These are phyloP conservation scores for Amyloporia xantha DNA, from an alignment of 768 basidiomycete genomes.

Conservation along the genomic window DNA sequence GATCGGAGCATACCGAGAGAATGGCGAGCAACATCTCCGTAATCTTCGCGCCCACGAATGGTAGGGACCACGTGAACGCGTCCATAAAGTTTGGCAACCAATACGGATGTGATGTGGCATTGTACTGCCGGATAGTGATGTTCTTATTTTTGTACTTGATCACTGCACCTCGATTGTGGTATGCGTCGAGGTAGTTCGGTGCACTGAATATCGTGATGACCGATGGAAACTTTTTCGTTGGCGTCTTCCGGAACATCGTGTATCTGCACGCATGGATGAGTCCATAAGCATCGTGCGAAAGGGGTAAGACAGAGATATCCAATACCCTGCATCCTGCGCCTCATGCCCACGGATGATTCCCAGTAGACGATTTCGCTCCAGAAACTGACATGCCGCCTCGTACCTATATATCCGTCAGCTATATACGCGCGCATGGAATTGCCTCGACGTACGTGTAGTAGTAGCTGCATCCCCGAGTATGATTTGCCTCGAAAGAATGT, in stretches of 20 bases:
- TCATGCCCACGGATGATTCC: conserved; percentile 95
- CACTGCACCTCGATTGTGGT: conserved; percentile 94
- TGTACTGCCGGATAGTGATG: conserved; percentile 73
- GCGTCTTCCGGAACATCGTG: conserved; percentile 93
- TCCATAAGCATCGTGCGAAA: not conserved
- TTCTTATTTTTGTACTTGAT: conserved; percentile 97
- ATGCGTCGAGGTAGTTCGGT: conserved; percentile 94
- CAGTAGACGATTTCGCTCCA: conserved; percentile 86
- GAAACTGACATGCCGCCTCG: conserved; percentile 86
- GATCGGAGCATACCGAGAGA: conserved; percentile 91
- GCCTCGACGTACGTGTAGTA: conserved; percentile 76
- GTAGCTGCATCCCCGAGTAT: conserved; percentile 84
- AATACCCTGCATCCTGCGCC: conserved; percentile 92
- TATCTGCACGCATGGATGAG: conserved; percentile 57
- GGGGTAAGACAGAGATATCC: not conserved
- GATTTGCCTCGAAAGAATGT: conserved; percentile 70
- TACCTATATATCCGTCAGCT: conserved; percentile 39
- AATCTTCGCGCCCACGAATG: conserved; percentile 99
- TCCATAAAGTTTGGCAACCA: conserved; percentile 99
- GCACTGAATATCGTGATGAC: conserved; percentile 98
- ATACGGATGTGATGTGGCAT: conserved; percentile 60
- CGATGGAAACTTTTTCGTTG: conserved; percentile 90
- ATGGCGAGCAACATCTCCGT: conserved; percentile 97
- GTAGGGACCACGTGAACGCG: conserved; percentile 97
- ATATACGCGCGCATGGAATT: not conserved